Evolutionary conservation across 495 filamentous ascomycete genomes (phyloP), one percentile per base, ranked within the genome.

Genomic region (Talaromyces liani): DNA sequence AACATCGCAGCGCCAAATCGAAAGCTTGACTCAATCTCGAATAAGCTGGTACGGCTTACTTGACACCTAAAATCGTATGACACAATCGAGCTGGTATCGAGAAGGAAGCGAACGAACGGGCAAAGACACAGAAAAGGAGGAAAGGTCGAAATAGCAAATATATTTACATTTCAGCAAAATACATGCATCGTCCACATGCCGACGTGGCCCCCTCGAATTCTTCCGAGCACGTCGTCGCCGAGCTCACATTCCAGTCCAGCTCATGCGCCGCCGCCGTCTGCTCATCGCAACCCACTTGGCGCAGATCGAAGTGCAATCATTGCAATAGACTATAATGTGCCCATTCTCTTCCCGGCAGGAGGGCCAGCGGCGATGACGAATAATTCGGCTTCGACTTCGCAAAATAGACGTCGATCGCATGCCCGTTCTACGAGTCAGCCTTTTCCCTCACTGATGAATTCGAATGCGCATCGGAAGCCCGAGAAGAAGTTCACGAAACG

Each of bases 371-470:
- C 24, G 39, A 29, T n/a, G 18, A 71, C 58, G 25, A 66, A 59
- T 18, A 66, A 59, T 36, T 14, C 64, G 36, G 16, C 53, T n/a
- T 65, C 71, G 27, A 65, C 66, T 4, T 66, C 61, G 63, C 66
- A 71, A 49, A 66, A 49, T 56, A 67, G 65, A 62, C 70, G 67
- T 55, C 76, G 73, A 63, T 70, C 79, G 55, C 89, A 93, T 73
- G 74, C 78, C 16, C 88, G 89, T 58, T 91, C 89, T 51, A 83
- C 88, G 78, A 93, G 90, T 72, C 87, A 93, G 65, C 87, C 88
- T 6, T 89, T 91, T 64, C 84, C 87, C 4, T 86, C 86, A 6
- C 68, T 87, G 29, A 86, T 91, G 67, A 78, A 82, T 16, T 77
- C 72, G 6, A 65, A 66, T 63, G 71, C 75, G 58, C 82, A 77